These are phyloP conservation scores for Penicillium sp. DNA, from an alignment of 2,329 filamentous ascomycete species.

Conservation along the genomic window DNA sequence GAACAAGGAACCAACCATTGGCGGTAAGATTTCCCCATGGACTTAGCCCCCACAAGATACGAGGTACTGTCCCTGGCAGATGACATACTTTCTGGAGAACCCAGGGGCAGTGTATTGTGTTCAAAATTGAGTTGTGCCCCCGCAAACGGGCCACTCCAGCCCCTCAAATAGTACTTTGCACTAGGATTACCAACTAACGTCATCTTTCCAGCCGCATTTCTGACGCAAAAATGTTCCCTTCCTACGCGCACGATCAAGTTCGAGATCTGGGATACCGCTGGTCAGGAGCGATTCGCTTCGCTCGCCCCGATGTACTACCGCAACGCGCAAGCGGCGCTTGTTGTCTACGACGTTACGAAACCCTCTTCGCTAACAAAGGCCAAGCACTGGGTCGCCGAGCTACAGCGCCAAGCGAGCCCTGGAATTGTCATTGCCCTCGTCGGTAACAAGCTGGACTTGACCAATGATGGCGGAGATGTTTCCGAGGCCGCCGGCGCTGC, in stretches of 20 bases:
- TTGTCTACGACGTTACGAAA: slow-evolving; percentile 98
- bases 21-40: slow-evolving; percentile 59
- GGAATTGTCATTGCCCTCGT: slow-evolving; percentile 97
- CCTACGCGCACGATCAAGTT: slow-evolving; percentile 77
- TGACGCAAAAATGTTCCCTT: slow-evolving; percentile 98
- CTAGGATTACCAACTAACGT: slow-evolving; percentile 16
- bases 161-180: background rate
- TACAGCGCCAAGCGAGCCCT: slow-evolving; percentile 92
- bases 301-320: slow-evolving; percentile 99
- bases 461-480: slow-evolving; percentile 56
- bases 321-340: slow-evolving; percentile 94
- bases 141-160: background rate
- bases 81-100: background rate
- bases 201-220: slow-evolving; percentile 72
- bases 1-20: slow-evolving; percentile 99
- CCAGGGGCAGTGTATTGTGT: slow-evolving; percentile 1
- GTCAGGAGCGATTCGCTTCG: slow-evolving; percentile 94
- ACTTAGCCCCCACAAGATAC: background rate
- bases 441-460: slow-evolving; percentile 93
- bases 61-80: background rate
- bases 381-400: slow-evolving; percentile 97
- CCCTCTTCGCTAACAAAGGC: slow-evolving; percentile 93
- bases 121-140: slow-evolving; percentile 1
- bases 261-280: slow-evolving; percentile 97
- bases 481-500: slow-evolving; percentile 28